Evolutionary conservation across 768 basidiomycete genomes (phyloP).

Genomic region (Calocybe cyanea): DNA sequence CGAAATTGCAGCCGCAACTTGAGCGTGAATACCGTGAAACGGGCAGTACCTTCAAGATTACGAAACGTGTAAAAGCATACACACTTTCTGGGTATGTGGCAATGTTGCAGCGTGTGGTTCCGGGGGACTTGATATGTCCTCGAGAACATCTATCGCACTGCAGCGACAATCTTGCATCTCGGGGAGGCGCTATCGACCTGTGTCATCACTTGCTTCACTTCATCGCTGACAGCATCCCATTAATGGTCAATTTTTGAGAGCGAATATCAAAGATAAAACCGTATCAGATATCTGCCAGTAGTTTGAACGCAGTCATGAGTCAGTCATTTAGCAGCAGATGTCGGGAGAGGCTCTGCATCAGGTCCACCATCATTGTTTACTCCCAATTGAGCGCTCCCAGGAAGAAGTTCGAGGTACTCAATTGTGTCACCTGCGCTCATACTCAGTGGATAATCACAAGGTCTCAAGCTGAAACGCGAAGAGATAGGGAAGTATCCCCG

Average conservation of each 20-base stretch:
- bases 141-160: background rate
- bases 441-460: conserved; percentile 11
- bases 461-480: conserved; percentile 14
- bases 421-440: conserved; percentile 5
- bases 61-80: too few species aligned
- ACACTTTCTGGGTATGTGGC: background rate
- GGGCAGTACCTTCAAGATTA: too few species aligned
- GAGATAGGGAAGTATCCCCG: conserved; percentile 4
- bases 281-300: conserved; percentile 13
- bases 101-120: background rate
- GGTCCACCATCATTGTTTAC: background rate
- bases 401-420: conserved; percentile 17
- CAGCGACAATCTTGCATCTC: too few species aligned
- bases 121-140: too few species aligned
- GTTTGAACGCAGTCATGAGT: conserved; percentile 10
- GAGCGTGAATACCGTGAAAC: too few species aligned
- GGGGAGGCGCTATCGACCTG: too few species aligned
- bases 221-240: conserved; percentile 4
- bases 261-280: background rate
- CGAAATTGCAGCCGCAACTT: too few species aligned
- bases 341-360: conserved; percentile 1
- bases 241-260: conserved; percentile 4
- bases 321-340: background rate
- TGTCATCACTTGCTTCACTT: too few species aligned
- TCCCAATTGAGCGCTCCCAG: conserved; percentile 10